Percentiles rank a stretch among this genome's conserved stretches.
phyloP scores from a whole-genome alignment of 31 red algal species.

The Asparagopsis taxiformis region DNA sequence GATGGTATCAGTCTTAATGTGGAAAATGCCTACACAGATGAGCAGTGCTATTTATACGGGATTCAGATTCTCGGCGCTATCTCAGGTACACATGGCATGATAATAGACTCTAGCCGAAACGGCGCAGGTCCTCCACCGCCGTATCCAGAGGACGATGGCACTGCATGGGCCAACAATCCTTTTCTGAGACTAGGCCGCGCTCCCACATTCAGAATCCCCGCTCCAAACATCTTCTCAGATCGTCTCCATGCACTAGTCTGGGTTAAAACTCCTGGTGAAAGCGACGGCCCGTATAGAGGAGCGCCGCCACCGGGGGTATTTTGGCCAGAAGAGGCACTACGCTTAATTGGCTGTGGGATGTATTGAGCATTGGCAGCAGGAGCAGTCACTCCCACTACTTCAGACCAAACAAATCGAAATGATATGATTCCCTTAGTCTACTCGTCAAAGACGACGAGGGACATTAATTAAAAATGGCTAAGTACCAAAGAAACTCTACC shows the following conservation, averaged over 20 bases:
- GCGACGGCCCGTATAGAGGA: conserved; percentile 39
- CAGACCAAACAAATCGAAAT: too few species aligned
- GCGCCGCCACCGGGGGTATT: conserved; percentile 43
- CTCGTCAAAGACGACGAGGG: too few species aligned
- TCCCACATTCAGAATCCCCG: conserved; percentile 28
- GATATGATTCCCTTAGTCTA: too few species aligned
- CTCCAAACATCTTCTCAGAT: conserved; percentile 35
- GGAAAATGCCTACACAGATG: conserved; percentile 21
- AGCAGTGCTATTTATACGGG: conserved; percentile 42
- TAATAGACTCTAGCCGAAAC: conserved; percentile 55
- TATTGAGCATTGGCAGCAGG: too few species aligned
- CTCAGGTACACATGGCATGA: conserved; percentile 34
- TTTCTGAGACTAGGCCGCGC: conserved; percentile 22
- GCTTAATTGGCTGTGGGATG: conserved; percentile 25
- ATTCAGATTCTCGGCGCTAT: conserved; percentile 22
- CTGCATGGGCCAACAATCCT: conserved; percentile 48
- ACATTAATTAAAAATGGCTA: too few species aligned
- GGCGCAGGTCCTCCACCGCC: conserved; percentile 48
- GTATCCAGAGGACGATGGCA: conserved; percentile 11
- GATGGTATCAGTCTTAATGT: conserved; percentile 52
- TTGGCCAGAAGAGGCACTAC: conserved; percentile 42
- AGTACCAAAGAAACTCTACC: too few species aligned
- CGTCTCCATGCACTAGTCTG: conserved; percentile 45
- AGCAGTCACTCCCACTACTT: too few species aligned
- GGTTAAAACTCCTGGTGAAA: conserved; percentile 63